These are phyloP conservation scores for Stereocaulon alpinum DNA, from an alignment of 495 filamentous ascomycete species.

Conservation along the genomic window DNA sequence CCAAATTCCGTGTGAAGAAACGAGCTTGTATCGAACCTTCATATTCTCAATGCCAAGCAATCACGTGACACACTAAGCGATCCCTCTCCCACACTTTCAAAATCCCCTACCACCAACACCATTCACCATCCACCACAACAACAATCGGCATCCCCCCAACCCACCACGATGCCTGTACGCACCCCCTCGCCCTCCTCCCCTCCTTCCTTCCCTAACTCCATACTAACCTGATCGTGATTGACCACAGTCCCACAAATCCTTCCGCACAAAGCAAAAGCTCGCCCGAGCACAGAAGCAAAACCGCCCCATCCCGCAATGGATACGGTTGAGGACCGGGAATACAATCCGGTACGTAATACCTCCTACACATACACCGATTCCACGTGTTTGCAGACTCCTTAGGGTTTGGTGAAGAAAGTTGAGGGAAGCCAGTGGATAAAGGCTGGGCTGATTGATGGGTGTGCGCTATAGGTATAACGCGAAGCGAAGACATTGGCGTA, in stretches of 20 bases:
- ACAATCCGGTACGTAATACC: conserved; percentile 65
- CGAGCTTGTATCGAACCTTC: no score
- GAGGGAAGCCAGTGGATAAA: no score
- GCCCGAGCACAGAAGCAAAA: conserved; percentile 99
- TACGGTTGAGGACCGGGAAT: conserved; percentile 93
- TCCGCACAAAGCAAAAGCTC: conserved; percentile 99
- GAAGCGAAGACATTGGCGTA: conserved; percentile 98
- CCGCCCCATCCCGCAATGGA: conserved; percentile 99
- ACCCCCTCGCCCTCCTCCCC: no score
- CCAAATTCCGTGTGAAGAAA: no score
- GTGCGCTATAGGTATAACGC: conserved; percentile 78
- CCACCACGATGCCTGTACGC: conserved; percentile 10
- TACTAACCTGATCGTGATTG: no score
- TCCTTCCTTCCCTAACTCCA: no score
- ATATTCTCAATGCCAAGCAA: no score
- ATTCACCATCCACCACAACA: background rate
- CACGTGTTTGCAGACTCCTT: no score
- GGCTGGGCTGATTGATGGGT: conserved; percentile 17
- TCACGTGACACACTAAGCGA: background rate
- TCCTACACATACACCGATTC: no score
- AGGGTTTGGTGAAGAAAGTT: no score
- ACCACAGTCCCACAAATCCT: conserved; percentile 86
- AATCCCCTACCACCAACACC: background rate
- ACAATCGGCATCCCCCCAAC: background rate
- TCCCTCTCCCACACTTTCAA: background rate